Evolutionary conservation across 2,329 filamentous ascomycete species (phyloP).

Genomic region (Penicillium sp.): DNA sequence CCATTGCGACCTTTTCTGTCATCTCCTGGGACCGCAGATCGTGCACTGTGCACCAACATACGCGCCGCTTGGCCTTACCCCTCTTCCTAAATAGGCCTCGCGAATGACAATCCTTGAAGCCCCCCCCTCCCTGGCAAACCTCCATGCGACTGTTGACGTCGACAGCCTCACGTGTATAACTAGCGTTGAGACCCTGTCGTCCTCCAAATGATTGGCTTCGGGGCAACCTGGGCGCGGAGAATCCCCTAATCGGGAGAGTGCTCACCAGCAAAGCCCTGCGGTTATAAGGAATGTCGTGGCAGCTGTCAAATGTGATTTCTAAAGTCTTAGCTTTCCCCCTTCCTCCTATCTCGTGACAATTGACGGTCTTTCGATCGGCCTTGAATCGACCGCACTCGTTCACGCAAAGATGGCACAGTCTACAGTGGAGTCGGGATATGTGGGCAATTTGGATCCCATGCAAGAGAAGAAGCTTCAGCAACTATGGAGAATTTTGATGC

Average conservation of each 20-base stretch:
- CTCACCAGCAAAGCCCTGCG: background rate
- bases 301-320: too few species aligned
- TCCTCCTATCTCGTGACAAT: too few species aligned
- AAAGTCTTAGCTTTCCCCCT: too few species aligned
- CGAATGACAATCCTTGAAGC: background rate
- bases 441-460: conserved; percentile 11
- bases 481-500: conserved; percentile 15
- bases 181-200: too few species aligned
- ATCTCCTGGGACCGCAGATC: too few species aligned
- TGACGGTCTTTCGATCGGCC: too few species aligned
- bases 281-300: background rate
- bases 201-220: background rate
- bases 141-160: background rate
- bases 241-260: too few species aligned
- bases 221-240: background rate
- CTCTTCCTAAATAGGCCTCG: conserved; percentile 3
- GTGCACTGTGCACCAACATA: too few species aligned
- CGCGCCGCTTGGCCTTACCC: background rate
- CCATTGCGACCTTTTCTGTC: too few species aligned
- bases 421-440: conserved; percentile 5
- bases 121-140: background rate
- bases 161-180: too few species aligned
- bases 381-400: too few species aligned
- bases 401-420: background rate
- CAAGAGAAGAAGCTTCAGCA: conserved; percentile 12